Conservation (phyloP, 1,284 basidiomycete species). For the Grifola frondosa region DNA sequence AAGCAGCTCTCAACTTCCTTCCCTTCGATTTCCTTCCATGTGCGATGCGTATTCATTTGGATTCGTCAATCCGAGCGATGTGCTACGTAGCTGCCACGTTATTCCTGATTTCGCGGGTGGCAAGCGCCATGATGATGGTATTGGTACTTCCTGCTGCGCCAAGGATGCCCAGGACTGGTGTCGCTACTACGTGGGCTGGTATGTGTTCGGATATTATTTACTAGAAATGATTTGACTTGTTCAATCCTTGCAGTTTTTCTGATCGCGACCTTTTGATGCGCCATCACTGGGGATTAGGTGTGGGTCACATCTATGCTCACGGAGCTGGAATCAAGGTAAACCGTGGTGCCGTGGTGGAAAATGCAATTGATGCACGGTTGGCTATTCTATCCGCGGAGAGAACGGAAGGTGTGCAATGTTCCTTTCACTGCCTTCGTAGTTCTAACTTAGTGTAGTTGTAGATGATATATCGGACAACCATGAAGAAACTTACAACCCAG, state of each 20-base stretch:
- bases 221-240: too few species aligned
- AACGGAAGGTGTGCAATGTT: too few species aligned
- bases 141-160: not conserved
- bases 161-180: not conserved
- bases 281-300: constrained; percentile 5
- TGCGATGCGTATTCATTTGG: not conserved
- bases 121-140: not conserved
- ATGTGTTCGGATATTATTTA: too few species aligned
- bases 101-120: not conserved
- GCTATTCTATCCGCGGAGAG: too few species aligned
- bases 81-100: constrained; percentile 4
- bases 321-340: too few species aligned
- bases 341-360: too few species aligned
- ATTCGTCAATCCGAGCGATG: constrained; percentile 5
- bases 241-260: too few species aligned
- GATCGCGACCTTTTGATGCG: constrained; percentile 3
- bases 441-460: too few species aligned
- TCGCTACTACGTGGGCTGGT: not conserved
- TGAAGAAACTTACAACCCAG: too few species aligned
- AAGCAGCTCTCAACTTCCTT: not conserved
- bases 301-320: constrained; percentile 3
- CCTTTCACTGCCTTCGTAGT: too few species aligned
- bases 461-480: too few species aligned
- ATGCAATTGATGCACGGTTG: too few species aligned
- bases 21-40: not conserved